phyloP scores from a whole-genome alignment of 495 filamentous ascomycete genomes.

The Neurospora sp. region DNA sequence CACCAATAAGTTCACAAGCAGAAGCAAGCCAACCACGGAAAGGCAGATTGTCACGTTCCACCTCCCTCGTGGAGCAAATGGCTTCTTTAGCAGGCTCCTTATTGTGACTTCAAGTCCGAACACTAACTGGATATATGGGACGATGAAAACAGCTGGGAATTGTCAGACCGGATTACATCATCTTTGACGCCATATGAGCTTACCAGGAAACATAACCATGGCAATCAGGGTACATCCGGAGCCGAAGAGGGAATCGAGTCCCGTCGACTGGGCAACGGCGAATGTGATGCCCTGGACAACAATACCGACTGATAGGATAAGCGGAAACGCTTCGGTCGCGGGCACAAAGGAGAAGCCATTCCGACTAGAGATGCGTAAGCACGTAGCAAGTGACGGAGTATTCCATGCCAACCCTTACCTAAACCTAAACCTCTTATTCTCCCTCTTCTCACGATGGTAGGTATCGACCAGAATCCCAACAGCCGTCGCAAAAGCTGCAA shows the following conservation, averaged over 20 bases:
- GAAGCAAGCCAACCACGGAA: slow-evolving; percentile 25
- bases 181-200: slow-evolving; percentile 1
- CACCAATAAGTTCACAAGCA: slow-evolving; percentile 31
- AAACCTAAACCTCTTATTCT: slow-evolving; percentile 20
- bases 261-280: slow-evolving; percentile 33
- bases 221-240: slow-evolving; percentile 31
- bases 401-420: slow-evolving; percentile 11
- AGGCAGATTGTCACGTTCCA: slow-evolving; percentile 36
- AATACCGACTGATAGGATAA: slow-evolving; percentile 37
- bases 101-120: slow-evolving; percentile 34
- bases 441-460: slow-evolving; percentile 28
- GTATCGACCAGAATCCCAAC: slow-evolving; percentile 34
- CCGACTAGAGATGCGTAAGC: slow-evolving; percentile 14
- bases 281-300: slow-evolving; percentile 37
- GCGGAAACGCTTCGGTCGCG: slow-evolving; percentile 31
- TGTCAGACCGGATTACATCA: slow-evolving; percentile 5
- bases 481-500: slow-evolving; percentile 36
- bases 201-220: slow-evolving; percentile 39
- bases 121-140: slow-evolving; percentile 37
- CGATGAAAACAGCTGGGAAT: slow-evolving; percentile 35
- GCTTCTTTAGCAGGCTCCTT: slow-evolving; percentile 29
- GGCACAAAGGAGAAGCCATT: slow-evolving; percentile 30
- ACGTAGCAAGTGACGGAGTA: background rate
- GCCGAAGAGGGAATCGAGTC: slow-evolving; percentile 29
- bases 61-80: slow-evolving; percentile 30